Base-by-base conservation (phyloP, 2,329 filamentous ascomycete species). In the Botrytis fragariae region DNA sequence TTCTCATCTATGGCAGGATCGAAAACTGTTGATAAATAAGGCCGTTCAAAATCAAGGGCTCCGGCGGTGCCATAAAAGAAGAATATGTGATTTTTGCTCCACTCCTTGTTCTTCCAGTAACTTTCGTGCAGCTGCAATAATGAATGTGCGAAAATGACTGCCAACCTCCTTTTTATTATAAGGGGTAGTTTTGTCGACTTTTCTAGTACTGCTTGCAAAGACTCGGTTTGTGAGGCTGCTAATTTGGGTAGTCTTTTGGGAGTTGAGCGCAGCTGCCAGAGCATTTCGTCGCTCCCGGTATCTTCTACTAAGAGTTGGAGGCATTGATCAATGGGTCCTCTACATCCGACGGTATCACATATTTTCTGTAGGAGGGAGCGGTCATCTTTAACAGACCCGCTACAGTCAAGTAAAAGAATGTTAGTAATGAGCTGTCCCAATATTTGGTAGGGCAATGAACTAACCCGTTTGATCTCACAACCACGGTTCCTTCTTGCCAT, bases 61-160 rank as follows among this genome's bases (percentile, higher is more conserved):
- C 64, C 64, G 8, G 32, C 9, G 8, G 29, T 54, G 18, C 25
- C 45, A 48, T 54, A 54, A 25, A 68, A 68, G 12, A 68, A 54
- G 63, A 67, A 68, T 29, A 68, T 68, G 45, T 54, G 45, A n/a
- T 32, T 39, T 39, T 54, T 54, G 14, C 51, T 54, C 45, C 64
- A 68, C 35, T 68, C 35, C 35, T 68, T 54, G 18, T 68, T 68
- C 45, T 68, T 29, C 64, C 64, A 68, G 35, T 39, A 68, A 54
- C 25, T 68, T 32, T 68, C 64, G 35, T 68, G 64, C 20, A 68
- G 16, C 25, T 68, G 64, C n/a, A 68, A 42, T 0, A 68, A 12
- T 2, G 64, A 68, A n/a, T 68, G 64, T 54, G 64, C 64, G 5
- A 68, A 68, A 39, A 68, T 54, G 22, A 68, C 64, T 16, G 64